Evolutionary conservation across 305 asterid genomes (phyloP).

Genomic region (Fraxinus nigra): DNA sequence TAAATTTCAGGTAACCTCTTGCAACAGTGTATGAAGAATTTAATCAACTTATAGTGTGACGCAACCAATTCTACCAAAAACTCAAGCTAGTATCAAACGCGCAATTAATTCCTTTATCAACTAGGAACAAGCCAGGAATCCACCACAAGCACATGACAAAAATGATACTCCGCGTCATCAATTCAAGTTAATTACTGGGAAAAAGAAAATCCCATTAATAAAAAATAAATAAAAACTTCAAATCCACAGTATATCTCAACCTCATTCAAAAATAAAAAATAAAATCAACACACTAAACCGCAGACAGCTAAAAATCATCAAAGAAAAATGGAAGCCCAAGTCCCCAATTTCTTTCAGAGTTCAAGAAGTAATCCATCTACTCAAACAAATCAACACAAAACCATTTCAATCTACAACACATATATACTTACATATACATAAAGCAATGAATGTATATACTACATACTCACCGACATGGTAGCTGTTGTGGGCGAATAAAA

Average conservation of each 20-base stretch:
- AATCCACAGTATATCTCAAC: neutral
- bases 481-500: constrained; percentile 9
- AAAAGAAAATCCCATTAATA: neutral
- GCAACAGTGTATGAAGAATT: neutral
- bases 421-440: neutral
- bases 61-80: neutral
- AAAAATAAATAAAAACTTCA: neutral
- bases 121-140: neutral
- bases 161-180: neutral
- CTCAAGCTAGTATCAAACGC: neutral
- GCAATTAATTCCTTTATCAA: neutral
- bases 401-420: neutral
- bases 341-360: neutral
- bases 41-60: neutral
- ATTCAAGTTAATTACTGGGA: neutral
- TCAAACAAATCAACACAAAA: constrained; percentile 11
- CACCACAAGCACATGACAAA: neutral
- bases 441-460: constrained; percentile 8
- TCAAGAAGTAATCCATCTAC: neutral
- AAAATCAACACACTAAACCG: constrained; percentile 12
- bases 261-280: neutral
- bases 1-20: neutral
- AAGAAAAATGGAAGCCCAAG: neutral
- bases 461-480: constrained; percentile 46
- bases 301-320: neutral